These are phyloP conservation scores for Leishmania turanica DNA, from an alignment of 208 protist species.

Conservation along the genomic window DNA sequence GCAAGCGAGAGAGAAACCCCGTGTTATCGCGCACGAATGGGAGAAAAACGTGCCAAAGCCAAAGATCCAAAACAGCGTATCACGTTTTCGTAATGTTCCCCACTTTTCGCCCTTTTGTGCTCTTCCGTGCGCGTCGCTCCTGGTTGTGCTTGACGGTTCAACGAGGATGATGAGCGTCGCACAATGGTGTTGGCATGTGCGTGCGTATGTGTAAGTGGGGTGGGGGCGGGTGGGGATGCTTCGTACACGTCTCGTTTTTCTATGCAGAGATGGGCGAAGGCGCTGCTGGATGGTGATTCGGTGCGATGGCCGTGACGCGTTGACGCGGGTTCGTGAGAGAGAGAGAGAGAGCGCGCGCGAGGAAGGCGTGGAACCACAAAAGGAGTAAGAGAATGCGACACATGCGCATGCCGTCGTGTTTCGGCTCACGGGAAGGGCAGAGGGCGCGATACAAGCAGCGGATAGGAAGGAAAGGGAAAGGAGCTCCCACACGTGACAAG, in stretches of 20 bases:
- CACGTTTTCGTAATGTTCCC: not conserved
- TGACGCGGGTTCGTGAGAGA: not conserved
- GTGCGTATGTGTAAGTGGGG: not conserved
- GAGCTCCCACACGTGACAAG: not conserved
- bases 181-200: not conserved
- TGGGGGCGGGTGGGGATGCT: not conserved
- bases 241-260: not conserved
- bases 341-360: not conserved
- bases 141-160: not conserved
- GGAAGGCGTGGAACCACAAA: not conserved
- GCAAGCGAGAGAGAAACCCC: not conserved
- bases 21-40: not conserved
- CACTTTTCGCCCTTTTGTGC: too few relatives aligned
- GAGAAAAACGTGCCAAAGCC: not conserved
- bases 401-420: not conserved
- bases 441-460: not conserved
- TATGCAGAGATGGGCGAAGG: not conserved
- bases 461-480: not conserved
- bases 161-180: not conserved
- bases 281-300: not conserved
- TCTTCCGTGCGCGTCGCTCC: not conserved
- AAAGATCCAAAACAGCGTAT: not conserved
- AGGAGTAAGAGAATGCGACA: not conserved
- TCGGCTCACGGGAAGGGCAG: not conserved
- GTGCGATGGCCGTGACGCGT: not conserved